phyloP scores from a whole-genome alignment of 495 filamentous ascomycete species.

The Trichoderma gamsii region DNA sequence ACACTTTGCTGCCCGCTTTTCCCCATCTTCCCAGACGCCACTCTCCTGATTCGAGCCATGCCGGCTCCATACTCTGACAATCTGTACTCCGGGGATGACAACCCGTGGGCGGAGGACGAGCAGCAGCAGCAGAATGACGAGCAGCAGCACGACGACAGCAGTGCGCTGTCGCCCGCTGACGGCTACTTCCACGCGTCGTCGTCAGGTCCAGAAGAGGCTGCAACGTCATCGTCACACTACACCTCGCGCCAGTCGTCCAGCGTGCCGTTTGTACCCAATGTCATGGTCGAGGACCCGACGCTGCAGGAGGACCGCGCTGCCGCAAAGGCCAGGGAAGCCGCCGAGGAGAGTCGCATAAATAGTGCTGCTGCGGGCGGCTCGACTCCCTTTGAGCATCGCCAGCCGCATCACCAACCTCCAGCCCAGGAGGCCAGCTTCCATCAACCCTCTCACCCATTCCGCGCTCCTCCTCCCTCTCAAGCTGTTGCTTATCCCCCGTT shows the following conservation, averaged over 20 bases:
- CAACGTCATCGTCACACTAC: constrained; percentile 2
- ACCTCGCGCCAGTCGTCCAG: constrained; percentile 25
- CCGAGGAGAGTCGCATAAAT: constrained; percentile 26
- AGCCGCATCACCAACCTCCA: background rate
- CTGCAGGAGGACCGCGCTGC: constrained; percentile 27
- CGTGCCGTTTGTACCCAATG: constrained; percentile 36
- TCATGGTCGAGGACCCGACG: constrained; percentile 38
- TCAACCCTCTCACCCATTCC: background rate
- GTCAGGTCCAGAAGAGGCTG: background rate
- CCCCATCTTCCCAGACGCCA: no score
- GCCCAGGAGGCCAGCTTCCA: background rate
- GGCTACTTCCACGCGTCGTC: constrained; percentile 37
- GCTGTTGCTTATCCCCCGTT: background rate
- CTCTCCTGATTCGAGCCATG: constrained; percentile 10
- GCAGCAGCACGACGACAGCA: constrained; percentile 19
- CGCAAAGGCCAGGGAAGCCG: constrained; percentile 38
- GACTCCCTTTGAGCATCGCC: background rate
- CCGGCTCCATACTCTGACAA: constrained; percentile 40
- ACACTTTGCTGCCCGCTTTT: no score
- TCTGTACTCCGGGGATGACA: constrained; percentile 35
- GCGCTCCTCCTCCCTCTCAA: background rate
- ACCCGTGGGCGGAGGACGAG: constrained; percentile 6
- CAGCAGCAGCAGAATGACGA: constrained; percentile 7
- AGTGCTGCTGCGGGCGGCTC: background rate
- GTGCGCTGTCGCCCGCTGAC: constrained; percentile 35